Evolutionary conservation across 495 filamentous ascomycete species (phyloP).

Genomic region (Lepraria neglecta): DNA sequence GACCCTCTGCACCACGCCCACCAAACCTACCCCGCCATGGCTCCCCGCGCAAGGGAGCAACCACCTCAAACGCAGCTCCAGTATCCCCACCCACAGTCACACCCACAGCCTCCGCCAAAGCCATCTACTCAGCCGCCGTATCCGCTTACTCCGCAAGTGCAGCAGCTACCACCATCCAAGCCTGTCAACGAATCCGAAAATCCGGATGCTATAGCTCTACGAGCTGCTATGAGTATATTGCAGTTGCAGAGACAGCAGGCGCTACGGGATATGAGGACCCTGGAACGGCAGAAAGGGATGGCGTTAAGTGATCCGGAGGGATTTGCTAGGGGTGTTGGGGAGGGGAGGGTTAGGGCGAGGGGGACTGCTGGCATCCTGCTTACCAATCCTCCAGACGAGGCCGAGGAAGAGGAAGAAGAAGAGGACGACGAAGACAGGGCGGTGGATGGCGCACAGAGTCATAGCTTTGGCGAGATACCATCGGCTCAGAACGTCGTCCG

Average conservation of each 20-base stretch:
- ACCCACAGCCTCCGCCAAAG: background rate
- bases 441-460: conserved; percentile 3
- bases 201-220: conserved; percentile 76
- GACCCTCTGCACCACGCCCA: background rate
- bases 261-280: conserved; percentile 57
- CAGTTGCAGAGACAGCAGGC: conserved; percentile 76
- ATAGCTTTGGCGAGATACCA: conserved; percentile 52
- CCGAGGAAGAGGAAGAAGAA: conserved; percentile 35
- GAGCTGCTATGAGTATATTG: conserved; percentile 70
- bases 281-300: conserved; percentile 55
- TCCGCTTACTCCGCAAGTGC: background rate
- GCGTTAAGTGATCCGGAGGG: conserved; percentile 62
- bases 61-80: background rate
- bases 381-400: conserved; percentile 24
- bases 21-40: background rate
- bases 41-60: background rate
- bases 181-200: conserved; percentile 73
- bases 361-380: conserved; percentile 32
- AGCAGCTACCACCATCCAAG: conserved; percentile 41
- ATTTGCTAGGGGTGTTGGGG: conserved; percentile 57
- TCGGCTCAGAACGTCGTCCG: conserved; percentile 76
- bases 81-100: background rate
- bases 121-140: background rate
- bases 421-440: conserved; percentile 31
- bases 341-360: conserved; percentile 46